A percentile compares a stretch with the other conserved stretches of the same genome.
These are phyloP conservation scores for Pyrenochaeta sp. DNA, from an alignment of 2,329 filamentous ascomycete species.

Conservation along the genomic window DNA sequence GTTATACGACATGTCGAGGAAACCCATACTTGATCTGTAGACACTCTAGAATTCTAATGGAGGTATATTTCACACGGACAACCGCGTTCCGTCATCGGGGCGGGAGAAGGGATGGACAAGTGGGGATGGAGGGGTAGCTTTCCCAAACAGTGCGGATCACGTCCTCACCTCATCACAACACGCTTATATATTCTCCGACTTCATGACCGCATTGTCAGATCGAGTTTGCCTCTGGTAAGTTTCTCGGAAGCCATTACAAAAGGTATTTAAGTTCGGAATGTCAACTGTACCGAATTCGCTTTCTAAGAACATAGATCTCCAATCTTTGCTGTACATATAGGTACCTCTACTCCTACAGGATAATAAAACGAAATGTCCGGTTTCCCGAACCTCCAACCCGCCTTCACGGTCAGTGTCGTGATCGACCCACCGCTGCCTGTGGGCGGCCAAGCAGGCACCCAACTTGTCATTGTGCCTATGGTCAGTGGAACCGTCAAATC, in stretches of 20 bases:
- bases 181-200: background rate
- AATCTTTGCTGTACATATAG: no score
- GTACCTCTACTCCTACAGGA: no score
- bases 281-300: no score
- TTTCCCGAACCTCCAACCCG: slow-evolving; percentile 38
- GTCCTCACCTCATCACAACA: background rate
- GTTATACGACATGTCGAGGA: no score
- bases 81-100: slow-evolving; percentile 9
- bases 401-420: slow-evolving; percentile 38
- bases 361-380: slow-evolving; percentile 35
- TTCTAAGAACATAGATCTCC: no score
- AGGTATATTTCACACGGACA: no score
- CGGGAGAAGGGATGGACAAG: slow-evolving; percentile 13
- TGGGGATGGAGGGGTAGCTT: slow-evolving; percentile 29
- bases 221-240: no score
- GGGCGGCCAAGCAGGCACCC: slow-evolving; percentile 29
- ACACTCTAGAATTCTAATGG: background rate
- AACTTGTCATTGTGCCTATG: slow-evolving; percentile 40
- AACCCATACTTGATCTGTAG: background rate
- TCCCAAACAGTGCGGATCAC: slow-evolving; percentile 2
- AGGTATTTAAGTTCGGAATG: no score
- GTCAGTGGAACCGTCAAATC: slow-evolving; percentile 39
- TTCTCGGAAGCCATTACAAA: no score
- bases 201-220: no score
- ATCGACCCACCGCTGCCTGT: slow-evolving; percentile 38